A percentile compares a stretch with the other conserved stretches of the same genome.
Evolutionary conservation across 2,329 filamentous ascomycete species (phyloP).

Genomic region (Penicillium sp.): DNA sequence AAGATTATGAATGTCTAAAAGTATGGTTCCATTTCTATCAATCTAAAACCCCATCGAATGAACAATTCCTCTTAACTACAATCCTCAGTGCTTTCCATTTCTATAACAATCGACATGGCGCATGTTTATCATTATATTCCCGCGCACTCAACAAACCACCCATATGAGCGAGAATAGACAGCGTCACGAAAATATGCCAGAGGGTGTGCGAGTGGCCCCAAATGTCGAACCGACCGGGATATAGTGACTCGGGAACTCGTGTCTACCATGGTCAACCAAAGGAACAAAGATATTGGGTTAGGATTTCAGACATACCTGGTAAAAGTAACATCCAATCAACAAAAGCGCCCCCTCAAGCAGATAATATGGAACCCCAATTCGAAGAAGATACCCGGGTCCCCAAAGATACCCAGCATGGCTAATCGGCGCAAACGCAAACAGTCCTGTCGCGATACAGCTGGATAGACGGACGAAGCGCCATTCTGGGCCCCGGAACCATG

Average conservation of each 20-base stretch:
- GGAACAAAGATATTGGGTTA: too few species aligned
- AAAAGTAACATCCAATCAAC: conserved; percentile 31
- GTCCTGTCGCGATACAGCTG: conserved; percentile 31
- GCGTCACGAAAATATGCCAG: conserved; percentile 36
- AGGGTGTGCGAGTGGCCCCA: conserved; percentile 36
- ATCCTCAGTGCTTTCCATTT: background rate
- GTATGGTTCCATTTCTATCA: background rate
- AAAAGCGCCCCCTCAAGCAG: conserved; percentile 33
- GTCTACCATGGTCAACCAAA: conserved; percentile 1
- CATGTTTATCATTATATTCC: conserved; percentile 29
- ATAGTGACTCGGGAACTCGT: conserved; percentile 25
- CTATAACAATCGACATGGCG: background rate
- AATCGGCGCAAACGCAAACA: conserved; percentile 37
- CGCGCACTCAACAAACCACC: conserved; percentile 33
- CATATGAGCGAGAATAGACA: conserved; percentile 3
- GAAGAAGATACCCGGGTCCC: conserved; percentile 23
- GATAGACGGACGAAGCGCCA: conserved; percentile 30
- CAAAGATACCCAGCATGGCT: conserved; percentile 29
- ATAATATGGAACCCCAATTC: conserved; percentile 35
- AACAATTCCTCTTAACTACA: background rate
- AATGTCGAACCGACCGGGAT: conserved; percentile 35
- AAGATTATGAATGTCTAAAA: too few species aligned
- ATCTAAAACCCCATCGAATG: background rate
- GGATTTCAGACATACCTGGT: conserved; percentile 1
- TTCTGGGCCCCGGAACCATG: conserved; percentile 29